Evolutionary conservation across 805 yeast genomes (phyloP).

Genomic region (Wickerhamomyces subpelliculosus): DNA sequence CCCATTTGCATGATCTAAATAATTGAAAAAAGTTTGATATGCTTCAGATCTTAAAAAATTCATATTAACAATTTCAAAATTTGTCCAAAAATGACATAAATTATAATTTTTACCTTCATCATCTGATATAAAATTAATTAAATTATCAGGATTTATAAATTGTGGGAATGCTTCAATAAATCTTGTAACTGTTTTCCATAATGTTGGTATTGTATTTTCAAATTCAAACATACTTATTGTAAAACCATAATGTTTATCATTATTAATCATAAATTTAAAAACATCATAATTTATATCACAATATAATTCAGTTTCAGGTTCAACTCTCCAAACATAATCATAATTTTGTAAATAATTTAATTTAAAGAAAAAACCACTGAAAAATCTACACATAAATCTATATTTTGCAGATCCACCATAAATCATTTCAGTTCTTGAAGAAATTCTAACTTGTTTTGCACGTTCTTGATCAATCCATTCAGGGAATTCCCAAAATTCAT

Average conservation of each 20-base stretch:
- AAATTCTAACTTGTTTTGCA: conserved; percentile 25
- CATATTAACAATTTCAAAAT: conserved; percentile 50
- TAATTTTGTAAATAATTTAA: conserved; percentile 37
- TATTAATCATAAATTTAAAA: conserved; percentile 33
- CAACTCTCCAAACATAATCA: conserved; percentile 56
- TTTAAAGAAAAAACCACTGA: conserved; percentile 54
- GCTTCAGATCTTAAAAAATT: conserved; percentile 41
- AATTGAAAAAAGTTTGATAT: conserved; percentile 38
- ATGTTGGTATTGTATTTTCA: conserved; percentile 43
- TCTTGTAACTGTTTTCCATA: conserved; percentile 41
- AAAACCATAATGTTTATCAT: conserved; percentile 44
- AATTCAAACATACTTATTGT: conserved; percentile 44
- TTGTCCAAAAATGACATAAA: conserved; percentile 61
- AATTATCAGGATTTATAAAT: conserved; percentile 44
- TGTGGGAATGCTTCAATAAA: conserved; percentile 41
- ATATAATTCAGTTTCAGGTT: conserved; percentile 48
- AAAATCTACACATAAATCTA: conserved; percentile 68
- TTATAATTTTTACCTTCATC: conserved; percentile 36
- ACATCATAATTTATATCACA: conserved; percentile 56
- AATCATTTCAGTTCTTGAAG: conserved; percentile 27
- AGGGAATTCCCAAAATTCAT: conserved; percentile 43
- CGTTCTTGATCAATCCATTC: conserved; percentile 28
- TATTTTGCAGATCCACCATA: conserved; percentile 46
- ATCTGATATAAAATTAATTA: conserved; percentile 45
- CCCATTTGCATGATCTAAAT: conserved; percentile 42